phyloP scores from a whole-genome alignment of 345 rosid genomes.

The Citrus maxima region DNA sequence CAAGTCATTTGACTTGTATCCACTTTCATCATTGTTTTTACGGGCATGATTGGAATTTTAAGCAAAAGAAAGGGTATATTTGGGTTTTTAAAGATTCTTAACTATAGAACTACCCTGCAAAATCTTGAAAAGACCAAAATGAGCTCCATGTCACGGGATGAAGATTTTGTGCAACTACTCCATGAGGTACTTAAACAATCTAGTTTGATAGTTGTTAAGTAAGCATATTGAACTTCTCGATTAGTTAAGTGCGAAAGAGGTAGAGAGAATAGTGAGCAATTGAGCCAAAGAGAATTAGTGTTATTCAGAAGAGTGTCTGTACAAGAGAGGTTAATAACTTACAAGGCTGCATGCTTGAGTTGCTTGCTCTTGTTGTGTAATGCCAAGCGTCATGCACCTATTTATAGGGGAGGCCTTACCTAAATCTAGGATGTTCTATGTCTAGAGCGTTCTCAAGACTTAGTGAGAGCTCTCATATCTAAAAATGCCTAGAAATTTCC shows the following conservation, averaged over 20 bases:
- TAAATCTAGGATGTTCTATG: no score
- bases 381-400: no score
- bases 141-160: fast-evolving
- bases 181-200: fast-evolving
- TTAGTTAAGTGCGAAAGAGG: fast-evolving
- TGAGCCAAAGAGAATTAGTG: no score
- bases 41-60: background rate
- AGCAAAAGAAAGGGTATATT: background rate
- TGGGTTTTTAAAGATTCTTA: background rate
- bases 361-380: no score
- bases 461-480: no score
- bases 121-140: background rate
- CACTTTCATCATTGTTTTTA: background rate
- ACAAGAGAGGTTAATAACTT: no score
- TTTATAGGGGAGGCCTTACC: fast-evolving
- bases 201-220: no score
- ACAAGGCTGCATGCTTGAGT: fast-evolving
- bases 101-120: background rate
- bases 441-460: no score
- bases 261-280: no score
- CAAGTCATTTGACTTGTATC: no score
- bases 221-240: fast-evolving
- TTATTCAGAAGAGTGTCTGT: no score
- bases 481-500: no score
- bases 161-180: fast-evolving